Conservation (phyloP, 257 asterid species). For the Ballota nigra region DNA sequence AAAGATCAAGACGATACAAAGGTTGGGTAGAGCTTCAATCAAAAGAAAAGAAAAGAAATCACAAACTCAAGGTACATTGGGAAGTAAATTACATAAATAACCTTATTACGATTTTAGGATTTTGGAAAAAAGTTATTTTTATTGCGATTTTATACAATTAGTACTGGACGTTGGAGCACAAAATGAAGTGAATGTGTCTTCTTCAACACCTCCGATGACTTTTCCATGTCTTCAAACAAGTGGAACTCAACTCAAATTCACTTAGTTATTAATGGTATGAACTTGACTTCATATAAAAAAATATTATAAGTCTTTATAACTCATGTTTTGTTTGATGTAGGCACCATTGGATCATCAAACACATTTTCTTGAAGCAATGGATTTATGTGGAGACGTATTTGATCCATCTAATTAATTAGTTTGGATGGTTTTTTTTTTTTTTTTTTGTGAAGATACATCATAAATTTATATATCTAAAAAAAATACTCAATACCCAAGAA, state of each 20-base stretch:
- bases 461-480: no score
- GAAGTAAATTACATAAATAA: background rate
- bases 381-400: background rate
- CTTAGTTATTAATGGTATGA: background rate
- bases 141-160: background rate
- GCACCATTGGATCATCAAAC: background rate
- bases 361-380: background rate
- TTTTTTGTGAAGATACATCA: no score
- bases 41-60: background rate
- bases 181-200: background rate
- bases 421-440: no score
- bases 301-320: no score
- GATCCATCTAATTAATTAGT: no score
- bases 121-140: background rate
- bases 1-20: background rate
- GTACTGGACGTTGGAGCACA: background rate
- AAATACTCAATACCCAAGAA: no score
- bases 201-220: background rate
- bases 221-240: background rate
- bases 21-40: background rate
- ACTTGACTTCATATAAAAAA: no score
- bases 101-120: background rate
- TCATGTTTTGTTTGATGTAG: background rate
- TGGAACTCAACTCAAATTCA: background rate
- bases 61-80: background rate